A percentile compares a stretch with the other conserved stretches of the same genome.
Evolutionary conservation across 2,329 filamentous ascomycete species (phyloP).

Genomic region (Botrytis fabae): DNA sequence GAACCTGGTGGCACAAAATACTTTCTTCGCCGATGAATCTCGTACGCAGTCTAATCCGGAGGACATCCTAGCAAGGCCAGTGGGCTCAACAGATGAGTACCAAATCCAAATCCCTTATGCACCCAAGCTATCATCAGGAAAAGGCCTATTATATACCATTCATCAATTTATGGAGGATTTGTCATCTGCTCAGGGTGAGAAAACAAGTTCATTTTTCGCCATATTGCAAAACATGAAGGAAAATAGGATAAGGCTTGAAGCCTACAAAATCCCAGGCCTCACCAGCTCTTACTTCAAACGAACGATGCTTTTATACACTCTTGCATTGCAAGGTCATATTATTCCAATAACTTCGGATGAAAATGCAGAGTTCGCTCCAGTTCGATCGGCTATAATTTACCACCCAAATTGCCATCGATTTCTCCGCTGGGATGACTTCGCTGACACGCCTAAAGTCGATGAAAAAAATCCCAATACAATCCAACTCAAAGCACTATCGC

Average conservation of each 20-base stretch:
- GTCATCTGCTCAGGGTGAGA: not conserved
- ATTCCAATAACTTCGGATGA: not conserved
- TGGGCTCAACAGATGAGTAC: not conserved
- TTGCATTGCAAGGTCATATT: not conserved
- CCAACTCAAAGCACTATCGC: not conserved
- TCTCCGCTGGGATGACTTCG: not conserved
- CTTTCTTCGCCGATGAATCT: no score
- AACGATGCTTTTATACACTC: not conserved
- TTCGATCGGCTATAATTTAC: not conserved
- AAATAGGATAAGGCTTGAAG: not conserved
- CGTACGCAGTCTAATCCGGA: not conserved
- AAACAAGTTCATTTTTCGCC: not conserved
- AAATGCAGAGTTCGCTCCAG: not conserved
- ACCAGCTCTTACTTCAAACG: not conserved
- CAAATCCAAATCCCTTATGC: not conserved
- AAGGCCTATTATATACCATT: not conserved
- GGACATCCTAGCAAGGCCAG: not conserved
- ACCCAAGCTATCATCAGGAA: not conserved
- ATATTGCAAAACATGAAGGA: not conserved
- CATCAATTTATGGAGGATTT: not conserved
- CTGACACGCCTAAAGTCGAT: not conserved
- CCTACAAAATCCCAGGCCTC: not conserved
- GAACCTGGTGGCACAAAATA: rapidly evolving
- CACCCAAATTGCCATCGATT: slow-evolving; percentile 4
- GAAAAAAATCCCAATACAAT: not conserved